Conservation (phyloP, 495 filamentous ascomycete genomes). For the Hyaloscypha bicolor region DNA sequence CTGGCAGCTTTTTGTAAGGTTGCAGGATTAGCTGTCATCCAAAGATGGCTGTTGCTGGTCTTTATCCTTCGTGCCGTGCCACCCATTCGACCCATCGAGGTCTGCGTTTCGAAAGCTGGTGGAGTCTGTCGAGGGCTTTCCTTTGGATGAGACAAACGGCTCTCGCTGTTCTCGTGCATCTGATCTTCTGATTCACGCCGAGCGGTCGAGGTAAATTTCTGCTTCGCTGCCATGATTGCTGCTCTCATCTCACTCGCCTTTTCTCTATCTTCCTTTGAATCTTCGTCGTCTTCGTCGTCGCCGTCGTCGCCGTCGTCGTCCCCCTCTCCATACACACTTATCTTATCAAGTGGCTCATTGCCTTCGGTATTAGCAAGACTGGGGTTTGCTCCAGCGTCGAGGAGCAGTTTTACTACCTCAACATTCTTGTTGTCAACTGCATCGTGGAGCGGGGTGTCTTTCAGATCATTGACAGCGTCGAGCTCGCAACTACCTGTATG, state of each 20-base stretch:
- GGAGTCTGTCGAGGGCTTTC: slow-evolving; percentile 69
- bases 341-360: slow-evolving; percentile 80
- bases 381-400: slow-evolving; percentile 87
- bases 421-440: slow-evolving; percentile 93
- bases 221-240: slow-evolving; percentile 54
- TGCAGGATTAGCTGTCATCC: slow-evolving; percentile 60
- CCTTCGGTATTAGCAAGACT: slow-evolving; percentile 84
- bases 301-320: slow-evolving; percentile 41
- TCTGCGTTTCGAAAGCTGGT: slow-evolving; percentile 40
- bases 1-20: slow-evolving; percentile 80
- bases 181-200: slow-evolving; percentile 38
- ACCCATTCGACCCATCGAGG: slow-evolving; percentile 23
- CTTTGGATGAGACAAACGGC: slow-evolving; percentile 66
- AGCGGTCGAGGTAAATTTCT: slow-evolving; percentile 35
- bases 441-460: slow-evolving; percentile 92
- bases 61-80: slow-evolving; percentile 49
- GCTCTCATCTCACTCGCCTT: slow-evolving; percentile 56
- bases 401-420: slow-evolving; percentile 82
- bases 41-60: slow-evolving; percentile 56
- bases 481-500: slow-evolving; percentile 66
- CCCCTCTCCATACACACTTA: slow-evolving; percentile 26
- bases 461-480: slow-evolving; percentile 77
- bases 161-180: slow-evolving; percentile 50
- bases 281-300: slow-evolving; percentile 55
- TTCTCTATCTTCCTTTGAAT: slow-evolving; percentile 11